Evolutionary conservation across 148 eudicot species (phyloP).

Genomic region (Euryodendron excelsum): DNA sequence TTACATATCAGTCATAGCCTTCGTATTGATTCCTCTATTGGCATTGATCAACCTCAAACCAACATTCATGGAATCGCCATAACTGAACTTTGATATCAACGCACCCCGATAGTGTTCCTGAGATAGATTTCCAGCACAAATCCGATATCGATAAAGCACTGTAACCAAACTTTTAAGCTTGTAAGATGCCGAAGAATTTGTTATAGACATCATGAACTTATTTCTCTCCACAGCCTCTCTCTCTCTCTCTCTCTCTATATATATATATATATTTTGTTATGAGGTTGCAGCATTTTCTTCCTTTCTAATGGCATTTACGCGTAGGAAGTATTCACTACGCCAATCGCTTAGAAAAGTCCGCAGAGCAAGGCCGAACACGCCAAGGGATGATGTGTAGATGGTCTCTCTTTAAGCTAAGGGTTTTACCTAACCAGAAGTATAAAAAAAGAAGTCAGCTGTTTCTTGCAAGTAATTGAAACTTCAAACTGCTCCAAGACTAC

Average conservation of each 20-base stretch:
- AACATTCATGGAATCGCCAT: not conserved
- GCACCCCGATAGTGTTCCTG: not conserved
- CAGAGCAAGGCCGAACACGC: too few relatives aligned
- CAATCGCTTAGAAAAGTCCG: too few relatives aligned
- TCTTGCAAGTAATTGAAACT: too few relatives aligned
- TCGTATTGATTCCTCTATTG: not conserved
- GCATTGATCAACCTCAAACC: not conserved
- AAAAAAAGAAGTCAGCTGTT: too few relatives aligned
- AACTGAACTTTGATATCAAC: not conserved
- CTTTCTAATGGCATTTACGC: too few relatives aligned
- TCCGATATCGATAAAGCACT: constrained; percentile 18
- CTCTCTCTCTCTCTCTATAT: too few relatives aligned
- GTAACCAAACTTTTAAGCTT: constrained; percentile 21
- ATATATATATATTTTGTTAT: not conserved
- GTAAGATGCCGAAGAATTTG: constrained; percentile 14
- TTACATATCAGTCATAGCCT: constrained; percentile 2
- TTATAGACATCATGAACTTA: not conserved
- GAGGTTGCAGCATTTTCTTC: too few relatives aligned
- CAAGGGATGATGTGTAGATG: too few relatives aligned
- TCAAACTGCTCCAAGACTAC: too few relatives aligned
- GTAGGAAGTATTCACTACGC: too few relatives aligned
- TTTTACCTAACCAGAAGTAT: too few relatives aligned
- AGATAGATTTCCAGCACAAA: not conserved
- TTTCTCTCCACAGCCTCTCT: not conserved
- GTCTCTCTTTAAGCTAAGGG: too few relatives aligned